These are phyloP conservation scores for Pontederia crassipes DNA, from an alignment of 176 grass and related monocot species.

Conservation along the genomic window DNA sequence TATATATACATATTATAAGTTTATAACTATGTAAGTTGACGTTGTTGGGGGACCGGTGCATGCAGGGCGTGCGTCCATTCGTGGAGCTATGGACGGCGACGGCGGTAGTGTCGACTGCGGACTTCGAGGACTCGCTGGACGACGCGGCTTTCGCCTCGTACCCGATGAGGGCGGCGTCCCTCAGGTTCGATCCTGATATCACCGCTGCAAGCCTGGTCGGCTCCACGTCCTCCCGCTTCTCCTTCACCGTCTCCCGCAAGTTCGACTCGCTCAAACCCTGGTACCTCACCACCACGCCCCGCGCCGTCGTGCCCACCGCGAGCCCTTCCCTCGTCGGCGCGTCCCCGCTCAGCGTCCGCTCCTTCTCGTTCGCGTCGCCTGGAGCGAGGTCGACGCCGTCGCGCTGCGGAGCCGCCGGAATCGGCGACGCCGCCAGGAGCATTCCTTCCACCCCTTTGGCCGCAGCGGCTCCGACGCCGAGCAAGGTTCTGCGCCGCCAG, in stretches of 20 bases:
- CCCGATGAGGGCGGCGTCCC: constrained; percentile 58
- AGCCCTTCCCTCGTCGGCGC: constrained; percentile 1
- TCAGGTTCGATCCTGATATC: constrained; percentile 49
- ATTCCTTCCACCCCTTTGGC: constrained; percentile 25
- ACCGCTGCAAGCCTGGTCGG: constrained; percentile 14
- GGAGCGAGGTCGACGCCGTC: not conserved
- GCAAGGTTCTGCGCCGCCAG: constrained; percentile 9
- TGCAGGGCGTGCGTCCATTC: constrained; percentile 76
- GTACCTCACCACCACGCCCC: constrained; percentile 32
- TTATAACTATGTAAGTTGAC: no score
- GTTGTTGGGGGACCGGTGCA: not conserved
- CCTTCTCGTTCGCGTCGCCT: constrained; percentile 9
- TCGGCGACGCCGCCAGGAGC: not conserved
- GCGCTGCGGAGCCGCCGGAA: not conserved
- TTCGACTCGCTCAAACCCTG: constrained; percentile 89
- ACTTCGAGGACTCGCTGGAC: constrained; percentile 88
- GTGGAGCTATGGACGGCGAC: constrained; percentile 63
- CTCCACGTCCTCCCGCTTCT: constrained; percentile 79
- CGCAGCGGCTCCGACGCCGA: constrained; percentile 12
- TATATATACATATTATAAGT: no score
- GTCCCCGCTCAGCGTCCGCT: constrained; percentile 5
- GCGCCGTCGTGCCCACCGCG: constrained; percentile 5
- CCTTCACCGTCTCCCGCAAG: constrained; percentile 51
- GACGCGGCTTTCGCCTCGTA: constrained; percentile 53
- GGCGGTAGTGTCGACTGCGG: constrained; percentile 56